Conservation (phyloP, 345 rosid genomes). For the Noccaea caerulescens region DNA sequence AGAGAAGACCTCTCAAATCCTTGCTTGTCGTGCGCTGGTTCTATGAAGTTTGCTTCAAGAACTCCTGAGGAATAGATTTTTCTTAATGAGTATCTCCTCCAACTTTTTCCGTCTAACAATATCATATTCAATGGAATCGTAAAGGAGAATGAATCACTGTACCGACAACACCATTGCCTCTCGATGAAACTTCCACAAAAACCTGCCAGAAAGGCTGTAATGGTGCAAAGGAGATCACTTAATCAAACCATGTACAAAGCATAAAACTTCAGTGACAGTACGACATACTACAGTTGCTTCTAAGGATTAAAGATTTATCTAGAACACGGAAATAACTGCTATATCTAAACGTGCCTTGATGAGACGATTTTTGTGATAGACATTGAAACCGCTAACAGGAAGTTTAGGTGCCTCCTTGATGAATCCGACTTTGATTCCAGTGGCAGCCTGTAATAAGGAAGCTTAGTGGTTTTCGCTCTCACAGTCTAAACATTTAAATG, state of each 20-base stretch:
- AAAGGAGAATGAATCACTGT: conserved; percentile 34
- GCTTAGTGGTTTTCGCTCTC: neutral
- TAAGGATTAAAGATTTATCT: neutral
- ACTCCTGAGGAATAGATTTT: conserved; percentile 55
- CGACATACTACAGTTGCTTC: neutral
- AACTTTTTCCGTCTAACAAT: conserved; percentile 1
- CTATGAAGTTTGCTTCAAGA: conserved; percentile 88
- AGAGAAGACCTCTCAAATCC: conserved; percentile 84
- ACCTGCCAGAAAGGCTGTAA: conserved; percentile 92
- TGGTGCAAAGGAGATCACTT: conserved; percentile 15
- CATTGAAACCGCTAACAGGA: conserved; percentile 65
- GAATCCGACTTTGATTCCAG: conserved; percentile 76
- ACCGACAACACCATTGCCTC: conserved; percentile 85
- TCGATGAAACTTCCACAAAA: conserved; percentile 49
- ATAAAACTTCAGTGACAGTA: neutral
- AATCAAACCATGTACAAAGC: conserved; percentile 18
- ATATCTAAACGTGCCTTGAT: conserved; percentile 59
- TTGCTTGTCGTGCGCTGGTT: conserved; percentile 96
- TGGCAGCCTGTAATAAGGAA: conserved; percentile 49
- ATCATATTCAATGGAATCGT: conserved; percentile 15
- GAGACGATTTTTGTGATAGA: conserved; percentile 84
- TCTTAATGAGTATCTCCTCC: conserved; percentile 32
- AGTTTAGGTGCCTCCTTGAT: conserved; percentile 70
- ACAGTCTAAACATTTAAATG: neutral
- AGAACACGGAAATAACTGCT: neutral